These are phyloP conservation scores for Diaporthe citriasiana DNA, from an alignment of 2,329 filamentous ascomycete species.

Conservation along the genomic window DNA sequence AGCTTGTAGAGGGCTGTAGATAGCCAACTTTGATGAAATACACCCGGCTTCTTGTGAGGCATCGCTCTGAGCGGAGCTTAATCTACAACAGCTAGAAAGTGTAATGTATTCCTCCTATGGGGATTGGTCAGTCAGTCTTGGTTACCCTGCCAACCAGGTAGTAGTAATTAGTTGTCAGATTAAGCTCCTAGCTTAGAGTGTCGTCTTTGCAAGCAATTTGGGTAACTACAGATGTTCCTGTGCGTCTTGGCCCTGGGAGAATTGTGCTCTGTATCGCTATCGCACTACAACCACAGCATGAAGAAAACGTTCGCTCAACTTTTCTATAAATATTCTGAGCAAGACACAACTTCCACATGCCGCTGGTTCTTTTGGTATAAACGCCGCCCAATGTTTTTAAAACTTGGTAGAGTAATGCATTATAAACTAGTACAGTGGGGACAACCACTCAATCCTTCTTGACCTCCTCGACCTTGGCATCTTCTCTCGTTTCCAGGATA, in stretches of 20 bases:
- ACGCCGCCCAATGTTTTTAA: slow-evolving; percentile 33
- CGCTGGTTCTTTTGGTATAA: slow-evolving; percentile 3
- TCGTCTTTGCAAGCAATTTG: too few species aligned
- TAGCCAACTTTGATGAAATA: too few species aligned
- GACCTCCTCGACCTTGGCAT: not conserved
- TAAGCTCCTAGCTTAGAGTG: too few species aligned
- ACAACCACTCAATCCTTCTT: slow-evolving; percentile 20
- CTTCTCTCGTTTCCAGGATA: slow-evolving; percentile 47
- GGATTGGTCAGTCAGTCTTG: too few species aligned
- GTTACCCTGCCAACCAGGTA: too few species aligned
- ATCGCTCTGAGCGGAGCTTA: too few species aligned
- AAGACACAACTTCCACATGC: not conserved
- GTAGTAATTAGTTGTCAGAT: too few species aligned
- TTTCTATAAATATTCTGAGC: not conserved
- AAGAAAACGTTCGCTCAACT: not conserved
- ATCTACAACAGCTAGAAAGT: too few species aligned
- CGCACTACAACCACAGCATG: not conserved
- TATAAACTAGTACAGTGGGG: not conserved
- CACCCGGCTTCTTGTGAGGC: too few species aligned
- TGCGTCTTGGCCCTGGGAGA: not conserved
- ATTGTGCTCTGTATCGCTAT: not conserved
- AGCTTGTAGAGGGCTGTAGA: too few species aligned
- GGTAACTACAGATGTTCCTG: not conserved
- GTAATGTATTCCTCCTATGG: too few species aligned
- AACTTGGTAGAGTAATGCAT: slow-evolving; percentile 1